A percentile compares a stretch with the other conserved stretches of the same genome.
phyloP scores from a whole-genome alignment of 2,329 filamentous ascomycete species.

The Bertia moriformis region DNA sequence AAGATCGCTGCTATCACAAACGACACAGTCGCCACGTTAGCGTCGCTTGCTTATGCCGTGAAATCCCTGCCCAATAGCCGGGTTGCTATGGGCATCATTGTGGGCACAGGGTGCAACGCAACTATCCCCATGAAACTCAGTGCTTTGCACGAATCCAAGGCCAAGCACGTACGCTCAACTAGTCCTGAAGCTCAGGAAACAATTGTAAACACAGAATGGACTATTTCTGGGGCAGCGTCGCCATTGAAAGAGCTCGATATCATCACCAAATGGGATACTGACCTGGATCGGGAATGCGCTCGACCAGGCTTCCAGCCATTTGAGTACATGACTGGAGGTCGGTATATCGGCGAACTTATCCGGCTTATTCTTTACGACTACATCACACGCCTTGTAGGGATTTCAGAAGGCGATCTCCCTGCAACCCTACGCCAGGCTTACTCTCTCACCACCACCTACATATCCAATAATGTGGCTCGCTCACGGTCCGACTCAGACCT shows the following conservation, averaged over 20 bases:
- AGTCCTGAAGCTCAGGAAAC: constrained; percentile 41
- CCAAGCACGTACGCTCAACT: constrained; percentile 13
- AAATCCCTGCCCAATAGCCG: constrained; percentile 44
- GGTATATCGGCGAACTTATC: constrained; percentile 65
- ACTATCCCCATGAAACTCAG: constrained; percentile 58
- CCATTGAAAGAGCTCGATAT: constrained; percentile 49
- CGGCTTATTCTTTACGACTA: constrained; percentile 58
- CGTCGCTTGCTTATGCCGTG: constrained; percentile 62
- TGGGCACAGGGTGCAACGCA: constrained; percentile 69
- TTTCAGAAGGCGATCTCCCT: constrained; percentile 33
- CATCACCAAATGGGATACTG: constrained; percentile 56
- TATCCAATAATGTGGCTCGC: constrained; percentile 28
- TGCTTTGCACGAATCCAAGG: constrained; percentile 44
- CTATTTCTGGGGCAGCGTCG: constrained; percentile 59
- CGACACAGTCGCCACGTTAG: constrained; percentile 65
- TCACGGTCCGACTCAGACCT: constrained; percentile 33
- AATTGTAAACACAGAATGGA: constrained; percentile 74
- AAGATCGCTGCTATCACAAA: constrained; percentile 66
- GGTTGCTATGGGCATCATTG: constrained; percentile 66
- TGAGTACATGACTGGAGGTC: constrained; percentile 71
- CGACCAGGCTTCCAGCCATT: constrained; percentile 66
- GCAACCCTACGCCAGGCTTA: constrained; percentile 38
- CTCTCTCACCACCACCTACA: constrained; percentile 55
- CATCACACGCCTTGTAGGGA: constrained; percentile 25
- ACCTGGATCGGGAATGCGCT: constrained; percentile 52